Base-by-base conservation (phyloP, 305 asterid species). In the Caryopteris hybrid region DNA sequence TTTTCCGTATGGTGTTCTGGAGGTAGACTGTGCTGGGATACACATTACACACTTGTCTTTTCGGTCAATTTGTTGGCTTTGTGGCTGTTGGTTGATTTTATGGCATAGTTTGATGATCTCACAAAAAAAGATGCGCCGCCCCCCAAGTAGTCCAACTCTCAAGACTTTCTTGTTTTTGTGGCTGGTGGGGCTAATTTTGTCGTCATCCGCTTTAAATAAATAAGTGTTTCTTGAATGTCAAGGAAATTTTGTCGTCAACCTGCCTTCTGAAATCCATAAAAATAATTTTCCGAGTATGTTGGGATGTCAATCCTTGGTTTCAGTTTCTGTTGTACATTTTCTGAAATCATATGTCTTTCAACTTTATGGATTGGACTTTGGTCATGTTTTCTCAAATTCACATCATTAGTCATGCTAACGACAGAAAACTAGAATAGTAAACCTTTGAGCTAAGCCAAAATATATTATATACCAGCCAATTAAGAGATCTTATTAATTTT, bases 181-280 rank as follows among this genome's bases (percentile, higher is more conserved):
- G 65, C 51, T 61, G 63, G 21, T 54, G 47, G 34, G 39, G 55
- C 11, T 16, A 27, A 18, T 66, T 62, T 72, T 77, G 69, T 68
- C 72, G 66, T 50, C 45, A 64, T 77, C 75, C n/a, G 33, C 20
- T 9, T 34, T 25, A 13, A 54, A 10, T 7, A 16, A 11, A 36
- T 38, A 12, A 22, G n/a, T 12, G 8, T 55, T 53, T 47, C 33
- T 46, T 48, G 33, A 29, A 47, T 33, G 22, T 46, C 64, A 12
- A 16, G 34, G n/a, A 25, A 11, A n/a, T 67, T 52, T 70, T 67
- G 59, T 71, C 56, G 13, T 50, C 61, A 34, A 68, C 56, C 43
- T 51, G 42, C 22, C 27, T 5, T 27, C 7, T 18, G 20, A 25
- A 25, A 42, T 27, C 14, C 12, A 25, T 7, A 6, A n/a, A 54